Evolutionary conservation across 169 alveolate genomes (phyloP), one percentile per base, ranked within the genome.

Genomic region (Neospora caninum): DNA sequence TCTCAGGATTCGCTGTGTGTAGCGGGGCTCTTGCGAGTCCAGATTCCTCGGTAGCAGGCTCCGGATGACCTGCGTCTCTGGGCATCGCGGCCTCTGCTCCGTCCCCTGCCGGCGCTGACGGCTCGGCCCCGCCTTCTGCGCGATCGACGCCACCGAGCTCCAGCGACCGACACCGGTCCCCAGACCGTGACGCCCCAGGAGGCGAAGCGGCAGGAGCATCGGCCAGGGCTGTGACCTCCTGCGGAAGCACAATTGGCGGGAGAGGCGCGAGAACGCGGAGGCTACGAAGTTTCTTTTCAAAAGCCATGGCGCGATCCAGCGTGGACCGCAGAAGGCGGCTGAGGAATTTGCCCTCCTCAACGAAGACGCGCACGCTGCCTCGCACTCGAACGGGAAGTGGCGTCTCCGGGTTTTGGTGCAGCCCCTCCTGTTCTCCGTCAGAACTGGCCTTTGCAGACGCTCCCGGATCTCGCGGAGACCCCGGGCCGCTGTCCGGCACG

Each of bases 241-340:
- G 80, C 36, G 94, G 53, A 54, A 92, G 92, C 86, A 42, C 43
- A 31, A 92, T 38, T 43, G 53, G 88, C 43, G 91, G 94, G 83
- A 92, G 91, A 38, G 94, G 92, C 39, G 86, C 87, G 64, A 92
- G 86, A 82, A 82, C 58, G 2, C 38, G 94, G 58, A 82, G 78
- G 36, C 54, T 49, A 13, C 94, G 64, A 45, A 92, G 86, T 29
- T 70, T 29, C 80, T n/a, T 54, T 82, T 92, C 94, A 64, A 92
- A 92, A 39, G 45, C 88, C 91, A 92, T 43, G 78, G 73, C 92
- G 29, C 87, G 84, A 22, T 83, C 86, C 53, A 92, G 49, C 25
- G 92, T 92, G 27, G 69, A 25, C 34, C 87, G 86, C 86, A 92
- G 82, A 86, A 83, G 36, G 4, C 54, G 38, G 25, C 54, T 78